Evolutionary conservation across 192 early-diverging fungal genomes (phyloP).

Genomic region (Backusella westeae): DNA sequence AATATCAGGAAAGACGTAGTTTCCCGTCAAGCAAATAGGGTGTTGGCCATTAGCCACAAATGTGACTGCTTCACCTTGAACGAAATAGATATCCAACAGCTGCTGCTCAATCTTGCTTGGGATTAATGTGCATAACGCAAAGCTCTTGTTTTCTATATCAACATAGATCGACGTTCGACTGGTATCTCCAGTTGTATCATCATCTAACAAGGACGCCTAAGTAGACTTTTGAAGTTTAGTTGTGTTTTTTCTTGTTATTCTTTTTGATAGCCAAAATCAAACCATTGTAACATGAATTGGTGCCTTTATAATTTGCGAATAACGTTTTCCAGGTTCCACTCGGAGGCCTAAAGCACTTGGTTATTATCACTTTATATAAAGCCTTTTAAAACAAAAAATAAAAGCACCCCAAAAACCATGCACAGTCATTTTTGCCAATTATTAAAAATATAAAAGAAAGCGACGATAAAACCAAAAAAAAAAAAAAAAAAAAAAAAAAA

Average conservation of each 20-base stretch:
- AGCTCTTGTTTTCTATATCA: constrained; percentile 65
- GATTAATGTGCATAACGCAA: constrained; percentile 80
- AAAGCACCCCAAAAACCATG: not conserved
- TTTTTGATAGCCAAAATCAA: not conserved
- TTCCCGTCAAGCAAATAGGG: constrained; percentile 65
- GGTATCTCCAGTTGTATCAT: constrained; percentile 36
- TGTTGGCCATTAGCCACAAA: constrained; percentile 66
- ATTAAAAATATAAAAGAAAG: not conserved
- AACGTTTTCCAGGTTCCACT: constrained; percentile 68
- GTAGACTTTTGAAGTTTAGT: not conserved
- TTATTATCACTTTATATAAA: not conserved
- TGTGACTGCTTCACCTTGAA: constrained; percentile 78
- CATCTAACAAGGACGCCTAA: constrained; percentile 68
- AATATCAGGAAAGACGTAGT: constrained; percentile 52
- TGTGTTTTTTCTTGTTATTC: not conserved
- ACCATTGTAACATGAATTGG: constrained; percentile 78
- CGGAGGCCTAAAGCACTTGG: constrained; percentile 45
- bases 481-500: too few species aligned
- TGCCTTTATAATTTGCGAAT: constrained; percentile 71
- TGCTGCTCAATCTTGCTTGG: constrained; percentile 78
- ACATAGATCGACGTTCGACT: constrained; percentile 65
- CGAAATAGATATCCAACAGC: constrained; percentile 58
- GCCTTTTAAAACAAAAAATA: not conserved
- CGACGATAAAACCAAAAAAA: too few species aligned
- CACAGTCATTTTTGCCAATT: not conserved